These are phyloP conservation scores for Dictyostelium purpureum DNA, from an alignment of 78 protist species.

Conservation along the genomic window DNA sequence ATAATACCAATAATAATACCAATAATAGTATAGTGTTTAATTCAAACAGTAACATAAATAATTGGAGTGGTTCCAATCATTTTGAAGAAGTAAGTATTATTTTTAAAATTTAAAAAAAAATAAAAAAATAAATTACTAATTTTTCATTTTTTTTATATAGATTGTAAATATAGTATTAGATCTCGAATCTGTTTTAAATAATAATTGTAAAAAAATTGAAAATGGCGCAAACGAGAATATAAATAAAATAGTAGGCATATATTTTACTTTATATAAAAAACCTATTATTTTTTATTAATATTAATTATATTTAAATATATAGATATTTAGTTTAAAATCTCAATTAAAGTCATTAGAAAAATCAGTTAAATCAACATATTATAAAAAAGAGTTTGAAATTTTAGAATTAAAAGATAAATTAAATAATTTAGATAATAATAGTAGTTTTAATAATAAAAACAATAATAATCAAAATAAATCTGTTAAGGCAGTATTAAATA, in stretches of 20 bases:
- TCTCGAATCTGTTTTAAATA: neutral
- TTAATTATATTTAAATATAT: neutral
- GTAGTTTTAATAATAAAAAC: neutral
- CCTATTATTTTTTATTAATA: neutral
- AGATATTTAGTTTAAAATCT: neutral
- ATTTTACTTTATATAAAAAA: neutral
- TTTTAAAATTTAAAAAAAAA: neutral
- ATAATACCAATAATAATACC: neutral
- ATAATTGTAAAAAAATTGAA: too few species aligned
- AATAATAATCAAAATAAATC: neutral
- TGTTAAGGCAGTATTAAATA: neutral
- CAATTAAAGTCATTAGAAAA: neutral
- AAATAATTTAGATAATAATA: neutral
- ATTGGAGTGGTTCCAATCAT: neutral
- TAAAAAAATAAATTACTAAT: neutral
- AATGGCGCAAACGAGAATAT: conserved; percentile 3
- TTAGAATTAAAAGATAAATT: conserved; percentile 13
- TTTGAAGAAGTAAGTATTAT: neutral
- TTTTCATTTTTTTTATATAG: neutral
- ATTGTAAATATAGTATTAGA: conserved; percentile 25
- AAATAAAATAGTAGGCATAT: conserved; percentile 4
- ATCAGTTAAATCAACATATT: neutral
- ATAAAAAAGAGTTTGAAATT: conserved; percentile 6
- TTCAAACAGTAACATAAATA: neutral
- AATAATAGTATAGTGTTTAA: neutral